Evolutionary conservation across 345 rosid genomes (phyloP).

Genomic region (Linum lewisii): DNA sequence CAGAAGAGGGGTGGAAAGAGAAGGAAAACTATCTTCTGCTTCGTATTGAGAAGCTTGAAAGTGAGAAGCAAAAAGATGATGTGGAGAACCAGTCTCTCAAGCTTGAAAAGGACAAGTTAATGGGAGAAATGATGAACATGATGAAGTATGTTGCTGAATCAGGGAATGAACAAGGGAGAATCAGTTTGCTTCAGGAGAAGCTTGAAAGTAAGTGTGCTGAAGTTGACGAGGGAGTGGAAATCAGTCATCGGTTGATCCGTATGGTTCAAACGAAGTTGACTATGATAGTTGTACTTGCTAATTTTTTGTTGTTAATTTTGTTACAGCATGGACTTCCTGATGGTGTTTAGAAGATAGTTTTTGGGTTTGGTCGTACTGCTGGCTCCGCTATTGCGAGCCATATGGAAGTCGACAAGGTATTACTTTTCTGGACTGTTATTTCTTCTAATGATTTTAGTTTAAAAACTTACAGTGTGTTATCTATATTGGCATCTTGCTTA

Average conservation of each 20-base stretch:
- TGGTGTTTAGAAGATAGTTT: conserved; percentile 76
- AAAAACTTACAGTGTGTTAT: too few relatives aligned
- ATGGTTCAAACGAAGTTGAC: conserved; percentile 34
- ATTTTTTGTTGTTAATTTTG: neutral
- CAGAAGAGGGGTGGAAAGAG: conserved; percentile 47
- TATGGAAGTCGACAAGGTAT: conserved; percentile 91
- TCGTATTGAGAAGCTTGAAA: conserved; percentile 40
- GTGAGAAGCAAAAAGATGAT: conserved; percentile 31
- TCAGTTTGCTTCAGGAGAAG: conserved; percentile 28
- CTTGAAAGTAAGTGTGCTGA: conserved; percentile 31
- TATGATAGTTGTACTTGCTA: too few relatives aligned
- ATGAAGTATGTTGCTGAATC: conserved; percentile 12
- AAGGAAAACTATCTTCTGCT: conserved; percentile 37
- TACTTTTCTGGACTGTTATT: too few relatives aligned
- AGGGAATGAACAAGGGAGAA: conserved; percentile 21
- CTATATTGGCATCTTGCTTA: conserved; percentile 54
- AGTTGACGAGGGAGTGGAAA: conserved; percentile 35
- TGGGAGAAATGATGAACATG: conserved; percentile 21
- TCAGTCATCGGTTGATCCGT: conserved; percentile 30
- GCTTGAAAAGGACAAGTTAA: conserved; percentile 32
- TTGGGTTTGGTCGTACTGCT: conserved; percentile 80
- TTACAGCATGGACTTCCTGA: conserved; percentile 87
- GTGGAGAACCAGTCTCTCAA: conserved; percentile 34
- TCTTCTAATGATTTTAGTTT: too few relatives aligned
- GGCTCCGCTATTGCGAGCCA: conserved; percentile 89